These are phyloP conservation scores for Colletotrichum cordylinicola DNA, from an alignment of 2,329 filamentous ascomycete genomes.

Conservation along the genomic window DNA sequence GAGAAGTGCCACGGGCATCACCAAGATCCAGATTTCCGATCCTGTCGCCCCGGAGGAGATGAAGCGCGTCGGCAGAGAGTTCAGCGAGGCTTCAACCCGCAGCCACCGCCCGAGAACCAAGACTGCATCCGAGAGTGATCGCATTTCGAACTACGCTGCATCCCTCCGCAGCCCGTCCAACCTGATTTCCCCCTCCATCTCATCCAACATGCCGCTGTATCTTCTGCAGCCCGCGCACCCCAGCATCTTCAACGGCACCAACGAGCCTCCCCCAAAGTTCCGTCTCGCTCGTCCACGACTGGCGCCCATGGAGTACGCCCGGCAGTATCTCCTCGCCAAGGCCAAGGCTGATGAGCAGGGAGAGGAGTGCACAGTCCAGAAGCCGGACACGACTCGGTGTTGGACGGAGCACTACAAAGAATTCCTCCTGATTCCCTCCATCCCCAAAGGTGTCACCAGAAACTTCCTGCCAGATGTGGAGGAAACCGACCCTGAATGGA, in stretches of 20 bases:
- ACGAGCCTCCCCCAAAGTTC: constrained; percentile 10
- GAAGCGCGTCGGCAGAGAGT: constrained; percentile 1
- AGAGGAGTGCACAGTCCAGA: constrained; percentile 32
- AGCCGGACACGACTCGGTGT: constrained; percentile 33
- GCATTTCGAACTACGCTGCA: background rate
- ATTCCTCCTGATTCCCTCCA: constrained; percentile 40
- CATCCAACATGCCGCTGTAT: constrained; percentile 9
- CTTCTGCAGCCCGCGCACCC: constrained; percentile 17
- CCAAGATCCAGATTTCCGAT: constrained; percentile 17
- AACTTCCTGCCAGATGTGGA: background rate
- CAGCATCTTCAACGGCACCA: constrained; percentile 6
- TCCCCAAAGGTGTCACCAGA: constrained; percentile 31
- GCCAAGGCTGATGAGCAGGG: constrained; percentile 30
- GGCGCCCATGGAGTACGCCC: constrained; percentile 46
- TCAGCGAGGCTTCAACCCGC: background rate
- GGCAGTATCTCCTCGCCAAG: constrained; percentile 39
- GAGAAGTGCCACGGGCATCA: constrained; percentile 4
- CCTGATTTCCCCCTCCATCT: background rate
- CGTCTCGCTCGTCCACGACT: constrained; percentile 27
- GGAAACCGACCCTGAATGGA: background rate
- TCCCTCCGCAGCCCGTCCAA: constrained; percentile 10
- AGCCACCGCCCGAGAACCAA: background rate
- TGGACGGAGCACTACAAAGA: constrained; percentile 39
- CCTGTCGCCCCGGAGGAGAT: constrained; percentile 14
- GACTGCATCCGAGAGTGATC: background rate